phyloP scores from a whole-genome alignment of 78 protist genomes.

The Dictyostelium discoideum region DNA sequence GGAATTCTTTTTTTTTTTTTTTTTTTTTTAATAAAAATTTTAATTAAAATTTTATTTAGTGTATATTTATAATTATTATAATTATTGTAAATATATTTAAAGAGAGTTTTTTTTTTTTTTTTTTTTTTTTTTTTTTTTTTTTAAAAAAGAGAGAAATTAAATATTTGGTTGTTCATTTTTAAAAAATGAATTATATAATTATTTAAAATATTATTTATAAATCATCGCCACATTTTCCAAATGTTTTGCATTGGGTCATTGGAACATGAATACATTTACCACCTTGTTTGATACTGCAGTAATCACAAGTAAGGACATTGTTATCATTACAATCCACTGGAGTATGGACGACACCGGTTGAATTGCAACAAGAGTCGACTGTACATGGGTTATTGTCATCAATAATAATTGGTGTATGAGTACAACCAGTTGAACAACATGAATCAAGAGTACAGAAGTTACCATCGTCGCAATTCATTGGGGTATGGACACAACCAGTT shows the following conservation, averaged over 20 bases:
- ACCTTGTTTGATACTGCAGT: background rate
- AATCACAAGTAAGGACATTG: background rate
- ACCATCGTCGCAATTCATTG: no score
- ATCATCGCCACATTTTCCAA: slow-evolving; percentile 29
- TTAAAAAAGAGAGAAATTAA: background rate
- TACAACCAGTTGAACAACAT: slow-evolving; percentile 15
- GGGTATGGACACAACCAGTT: no score
- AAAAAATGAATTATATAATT: background rate
- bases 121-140: background rate
- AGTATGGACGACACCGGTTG: slow-evolving; percentile 34
- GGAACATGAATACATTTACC: background rate
- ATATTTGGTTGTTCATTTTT: background rate
- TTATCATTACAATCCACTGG: background rate
- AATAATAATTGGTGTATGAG: background rate
- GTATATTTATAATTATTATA: background rate
- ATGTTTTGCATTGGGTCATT: background rate
- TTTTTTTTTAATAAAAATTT: no score
- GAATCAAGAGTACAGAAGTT: no score
- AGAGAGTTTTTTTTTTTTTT: background rate
- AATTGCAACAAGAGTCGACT: slow-evolving; percentile 5
- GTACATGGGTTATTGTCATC: slow-evolving; percentile 9
- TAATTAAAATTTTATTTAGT: no score
- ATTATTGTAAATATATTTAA: no score
- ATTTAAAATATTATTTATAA: background rate
- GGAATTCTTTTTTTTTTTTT: no score